These are phyloP conservation scores for Nothophaeocryptopus gaeumannii DNA, from an alignment of 2,329 filamentous ascomycete species.

Conservation along the genomic window DNA sequence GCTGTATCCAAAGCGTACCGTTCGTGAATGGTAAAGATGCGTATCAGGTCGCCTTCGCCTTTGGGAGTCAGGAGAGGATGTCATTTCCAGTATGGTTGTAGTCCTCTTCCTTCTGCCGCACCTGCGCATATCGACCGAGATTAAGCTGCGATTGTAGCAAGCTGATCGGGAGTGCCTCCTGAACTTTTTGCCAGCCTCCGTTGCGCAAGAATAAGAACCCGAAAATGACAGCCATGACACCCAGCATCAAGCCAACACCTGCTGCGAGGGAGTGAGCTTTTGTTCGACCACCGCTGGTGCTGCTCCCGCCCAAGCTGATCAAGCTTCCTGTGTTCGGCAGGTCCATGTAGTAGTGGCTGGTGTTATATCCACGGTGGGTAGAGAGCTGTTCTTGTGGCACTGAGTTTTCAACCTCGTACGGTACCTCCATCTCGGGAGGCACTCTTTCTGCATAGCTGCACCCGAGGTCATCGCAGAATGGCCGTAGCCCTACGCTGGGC, in stretches of 20 bases:
- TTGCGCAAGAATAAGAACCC: slow-evolving; percentile 13
- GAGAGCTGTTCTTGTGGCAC: slow-evolving; percentile 28
- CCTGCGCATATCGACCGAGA: slow-evolving; percentile 3
- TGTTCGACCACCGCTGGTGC: too few relatives aligned
- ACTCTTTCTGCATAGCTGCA: slow-evolving; percentile 30
- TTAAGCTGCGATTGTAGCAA: slow-evolving; percentile 5
- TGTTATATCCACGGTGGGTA: slow-evolving; percentile 35
- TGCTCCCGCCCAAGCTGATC: too few relatives aligned
- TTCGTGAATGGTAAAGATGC: too few relatives aligned
- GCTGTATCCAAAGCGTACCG: too few relatives aligned
- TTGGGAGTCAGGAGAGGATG: slow-evolving; percentile 2
- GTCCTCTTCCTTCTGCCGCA: slow-evolving; percentile 2
- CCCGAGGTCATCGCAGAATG: slow-evolving; percentile 34
- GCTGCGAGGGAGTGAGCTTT: slow-evolving; percentile 1
- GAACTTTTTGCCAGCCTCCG: slow-evolving; percentile 9
- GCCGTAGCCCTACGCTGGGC: slow-evolving; percentile 31
- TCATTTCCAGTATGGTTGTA: neutral
- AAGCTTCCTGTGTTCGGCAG: neutral
- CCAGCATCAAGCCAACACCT: slow-evolving; percentile 11
- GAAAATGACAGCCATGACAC: slow-evolving; percentile 10
- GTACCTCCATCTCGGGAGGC: slow-evolving; percentile 19
- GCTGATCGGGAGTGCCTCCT: slow-evolving; percentile 1
- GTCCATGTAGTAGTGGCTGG: slow-evolving; percentile 32
- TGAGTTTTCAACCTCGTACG: slow-evolving; percentile 26
- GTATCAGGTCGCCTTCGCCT: neutral